Percentiles rank a stretch among this genome's conserved stretches.
phyloP scores from a whole-genome alignment of 805 yeast species.

The Groenewaldozyma salmanticensis region DNA sequence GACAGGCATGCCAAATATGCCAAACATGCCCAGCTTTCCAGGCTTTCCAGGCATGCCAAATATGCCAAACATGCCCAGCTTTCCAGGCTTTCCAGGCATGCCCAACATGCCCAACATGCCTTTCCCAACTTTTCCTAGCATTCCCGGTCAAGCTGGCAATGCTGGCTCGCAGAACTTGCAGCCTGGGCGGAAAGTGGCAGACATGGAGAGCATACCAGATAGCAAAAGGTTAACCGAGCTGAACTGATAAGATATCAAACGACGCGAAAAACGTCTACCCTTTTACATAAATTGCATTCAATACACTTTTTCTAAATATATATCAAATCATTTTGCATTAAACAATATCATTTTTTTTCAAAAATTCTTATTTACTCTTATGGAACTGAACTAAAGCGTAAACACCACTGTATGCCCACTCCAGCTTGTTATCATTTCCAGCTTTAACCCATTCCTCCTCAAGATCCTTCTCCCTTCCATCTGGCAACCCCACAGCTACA shows the following conservation, averaged over 20 bases:
- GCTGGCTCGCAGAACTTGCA: not conserved
- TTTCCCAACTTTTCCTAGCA: conserved; percentile 1
- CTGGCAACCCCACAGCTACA: conserved; percentile 72
- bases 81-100: conserved; percentile 4
- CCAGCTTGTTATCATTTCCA: conserved; percentile 55
- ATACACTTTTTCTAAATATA: too few species aligned
- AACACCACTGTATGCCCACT: conserved; percentile 85
- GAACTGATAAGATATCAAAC: not conserved
- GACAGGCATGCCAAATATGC: conserved; percentile 28
- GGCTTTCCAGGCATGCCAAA: conserved; percentile 1
- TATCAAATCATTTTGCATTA: too few species aligned
- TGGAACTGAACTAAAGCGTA: conserved; percentile 81
- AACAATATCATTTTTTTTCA: too few species aligned
- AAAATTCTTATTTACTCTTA: conserved; percentile 25
- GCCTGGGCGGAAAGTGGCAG: too few species aligned
- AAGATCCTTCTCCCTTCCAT: conserved; percentile 64
- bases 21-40: conserved; percentile 7
- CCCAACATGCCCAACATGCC: conserved; percentile 5
- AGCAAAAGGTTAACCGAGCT: not conserved
- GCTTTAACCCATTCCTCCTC: conserved; percentile 44
- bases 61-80: conserved; percentile 2
- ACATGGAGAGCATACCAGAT: not conserved
- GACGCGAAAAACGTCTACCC: not conserved
- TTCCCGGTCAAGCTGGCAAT: conserved; percentile 3
- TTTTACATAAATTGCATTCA: too few species aligned